Conservation (phyloP, 2,329 filamentous ascomycete genomes). For the Chaetomiaceae sp. region DNA sequence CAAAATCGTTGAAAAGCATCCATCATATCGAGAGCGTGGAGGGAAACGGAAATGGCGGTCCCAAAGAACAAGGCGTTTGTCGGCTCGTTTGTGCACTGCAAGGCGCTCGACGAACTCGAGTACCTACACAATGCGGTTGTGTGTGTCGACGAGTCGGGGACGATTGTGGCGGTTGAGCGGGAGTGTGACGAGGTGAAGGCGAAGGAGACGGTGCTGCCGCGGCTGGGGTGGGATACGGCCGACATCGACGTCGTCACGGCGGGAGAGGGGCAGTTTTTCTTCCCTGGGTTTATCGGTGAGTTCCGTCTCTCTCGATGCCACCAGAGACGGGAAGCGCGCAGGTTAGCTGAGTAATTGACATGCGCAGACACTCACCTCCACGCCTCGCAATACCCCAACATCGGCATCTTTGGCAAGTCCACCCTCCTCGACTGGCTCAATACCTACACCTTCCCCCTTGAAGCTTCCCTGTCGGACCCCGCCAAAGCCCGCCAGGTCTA, state of each 20-base stretch:
- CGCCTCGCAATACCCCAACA: conserved; percentile 90
- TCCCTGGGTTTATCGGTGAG: conserved; percentile 75
- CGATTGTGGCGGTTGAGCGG: conserved; percentile 46
- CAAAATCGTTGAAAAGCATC: too few relatives aligned
- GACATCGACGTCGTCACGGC: conserved; percentile 37
- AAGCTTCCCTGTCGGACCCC: conserved; percentile 66
- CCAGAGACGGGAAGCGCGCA: too few relatives aligned
- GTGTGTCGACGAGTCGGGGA: conserved; percentile 47
- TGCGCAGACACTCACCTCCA: conserved; percentile 85
- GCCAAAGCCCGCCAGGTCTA: conserved; percentile 68
- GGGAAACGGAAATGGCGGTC: conserved; percentile 9
- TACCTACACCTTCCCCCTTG: conserved; percentile 91
- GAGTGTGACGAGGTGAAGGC: conserved; percentile 33
- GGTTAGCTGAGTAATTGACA: neutral
- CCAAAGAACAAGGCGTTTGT: conserved; percentile 44
- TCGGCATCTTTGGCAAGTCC: conserved; percentile 87
- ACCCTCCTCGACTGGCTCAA: conserved; percentile 92
- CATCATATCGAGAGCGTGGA: too few relatives aligned
- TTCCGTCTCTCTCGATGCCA: conserved; percentile 7
- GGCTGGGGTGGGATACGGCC: conserved; percentile 42
- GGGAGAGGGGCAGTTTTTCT: conserved; percentile 64
- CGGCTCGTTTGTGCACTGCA: conserved; percentile 54
- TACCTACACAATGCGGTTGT: conserved; percentile 49
- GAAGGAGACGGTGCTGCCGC: conserved; percentile 34
- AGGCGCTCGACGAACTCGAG: conserved; percentile 44